phyloP scores from a whole-genome alignment of 257 asterid species.

The Lithospermum erythrorhizon region DNA sequence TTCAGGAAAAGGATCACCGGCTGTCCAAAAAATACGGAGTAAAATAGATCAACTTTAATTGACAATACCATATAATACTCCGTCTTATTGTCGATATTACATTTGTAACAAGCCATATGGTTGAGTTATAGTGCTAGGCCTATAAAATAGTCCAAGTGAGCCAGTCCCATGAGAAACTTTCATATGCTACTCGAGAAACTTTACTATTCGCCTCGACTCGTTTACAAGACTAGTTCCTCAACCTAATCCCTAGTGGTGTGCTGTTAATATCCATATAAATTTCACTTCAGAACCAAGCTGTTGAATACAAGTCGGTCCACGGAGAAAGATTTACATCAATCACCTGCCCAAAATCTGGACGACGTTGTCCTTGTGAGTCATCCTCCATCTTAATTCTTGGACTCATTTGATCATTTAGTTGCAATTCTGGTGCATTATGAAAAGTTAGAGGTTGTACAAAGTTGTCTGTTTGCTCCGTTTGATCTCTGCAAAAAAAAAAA shows the following conservation, averaged over 20 bases:
- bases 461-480: conserved; percentile 35
- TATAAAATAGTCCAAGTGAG: not conserved
- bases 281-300: conserved; percentile 25
- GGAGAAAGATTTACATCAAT: conserved; percentile 62
- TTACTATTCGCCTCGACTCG: not conserved
- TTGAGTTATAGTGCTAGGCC: not conserved
- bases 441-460: conserved; percentile 33
- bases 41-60: not conserved
- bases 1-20: conserved; percentile 36
- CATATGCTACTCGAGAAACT: not conserved
- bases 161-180: no score
- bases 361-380: conserved; percentile 24
- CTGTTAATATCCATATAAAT: not conserved
- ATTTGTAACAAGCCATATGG: not conserved
- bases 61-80: not conserved
- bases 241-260: no score
- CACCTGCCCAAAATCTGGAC: conserved; percentile 35
- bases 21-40: conserved; percentile 19
- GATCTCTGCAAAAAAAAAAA: conserved; percentile 31
- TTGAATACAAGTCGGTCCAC: conserved; percentile 52
- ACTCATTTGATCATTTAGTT: conserved; percentile 34
- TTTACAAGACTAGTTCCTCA: no score
- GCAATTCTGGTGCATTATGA: conserved; percentile 28
- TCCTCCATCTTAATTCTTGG: conserved; percentile 43
- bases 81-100: not conserved